Base-by-base conservation (phyloP, 805 yeast genomes). In the Kuraishia floccosa region DNA sequence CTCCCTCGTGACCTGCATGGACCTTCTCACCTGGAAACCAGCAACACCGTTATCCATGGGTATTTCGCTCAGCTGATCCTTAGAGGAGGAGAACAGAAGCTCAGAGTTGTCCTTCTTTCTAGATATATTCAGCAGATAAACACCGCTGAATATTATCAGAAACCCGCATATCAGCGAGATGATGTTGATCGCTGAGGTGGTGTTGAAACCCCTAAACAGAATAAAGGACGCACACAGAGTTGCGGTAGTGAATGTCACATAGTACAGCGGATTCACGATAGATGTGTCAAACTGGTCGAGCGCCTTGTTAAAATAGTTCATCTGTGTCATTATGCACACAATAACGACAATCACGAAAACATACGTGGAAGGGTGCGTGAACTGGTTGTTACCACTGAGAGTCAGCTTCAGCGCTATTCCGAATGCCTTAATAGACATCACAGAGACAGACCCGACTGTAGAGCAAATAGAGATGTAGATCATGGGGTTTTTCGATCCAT, bases 281-380 rank as follows among this genome's bases (percentile, higher is more conserved):
- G 93, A 81, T 5, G 95, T 85, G 51, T 86, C 95, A 46, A 85
- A 85, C 53, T 83, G 94, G 44, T 87, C 95, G 47, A 85, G 65
- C 0, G 95, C 95, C 60, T 83, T 86, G 65, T 85, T 85, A 64
- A 85, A 83, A 52, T 82, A 85, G 60, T 83, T 85, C 95, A 85
- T 85, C 56, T 85, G 96, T 5, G 94, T 83, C 44, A 81, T 46
- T 42, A 85, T 86, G 56, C 95, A 85, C 25, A 79, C 67, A 6
- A 63, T 81, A 35, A 85, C 94, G 16, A 83, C 86, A 19, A 69
- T 41, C 22, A 83, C 68, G 63, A 85, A 85, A 35, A 86, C 61
- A 47, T 86, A 85, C 1, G 96, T 85, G 22, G 91, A 78, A 6
- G 78, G 60, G 46, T 85, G 91, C 2, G 84, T 68, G 54, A 85